Evolutionary conservation across 2,329 filamentous ascomycete species (phyloP).

Genomic region (Cyphellophora europaea): DNA sequence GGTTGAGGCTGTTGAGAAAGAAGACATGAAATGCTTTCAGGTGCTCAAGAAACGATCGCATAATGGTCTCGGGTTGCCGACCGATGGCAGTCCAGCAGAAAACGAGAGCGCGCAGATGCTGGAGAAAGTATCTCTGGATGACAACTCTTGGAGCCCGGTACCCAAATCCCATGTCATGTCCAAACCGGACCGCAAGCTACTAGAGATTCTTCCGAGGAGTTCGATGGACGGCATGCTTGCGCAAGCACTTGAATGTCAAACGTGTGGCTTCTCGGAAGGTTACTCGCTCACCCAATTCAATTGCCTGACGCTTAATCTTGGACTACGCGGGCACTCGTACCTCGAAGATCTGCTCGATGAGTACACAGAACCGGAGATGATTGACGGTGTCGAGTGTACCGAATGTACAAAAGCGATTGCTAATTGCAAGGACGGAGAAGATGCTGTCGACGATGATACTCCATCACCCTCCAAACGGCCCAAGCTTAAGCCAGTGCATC

Average conservation of each 20-base stretch:
- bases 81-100: conserved; percentile 11
- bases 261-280: conserved; percentile 79
- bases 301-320: conserved; percentile 78
- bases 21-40: conserved; percentile 42
- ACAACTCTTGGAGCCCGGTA: too few species aligned
- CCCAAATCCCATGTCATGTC: too few species aligned
- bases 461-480: conserved; percentile 22
- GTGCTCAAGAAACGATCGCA: conserved; percentile 8
- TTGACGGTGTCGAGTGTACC: conserved; percentile 81
- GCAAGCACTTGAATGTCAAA: conserved; percentile 78
- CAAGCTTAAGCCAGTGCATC: conserved; percentile 58
- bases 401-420: conserved; percentile 59
- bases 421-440: background rate
- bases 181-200: too few species aligned
- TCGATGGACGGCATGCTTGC: conserved; percentile 82
- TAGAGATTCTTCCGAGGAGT: too few species aligned
- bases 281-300: conserved; percentile 89
- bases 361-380: conserved; percentile 74
- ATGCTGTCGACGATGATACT: conserved; percentile 8
- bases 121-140: too few species aligned
- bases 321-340: conserved; percentile 55
- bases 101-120: too few species aligned
- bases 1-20: conserved; percentile 73
- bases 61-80: conserved; percentile 10
- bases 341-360: conserved; percentile 72